These are phyloP conservation scores for Fusarium camptoceras DNA, from an alignment of 2,329 filamentous ascomycete genomes.

Conservation along the genomic window DNA sequence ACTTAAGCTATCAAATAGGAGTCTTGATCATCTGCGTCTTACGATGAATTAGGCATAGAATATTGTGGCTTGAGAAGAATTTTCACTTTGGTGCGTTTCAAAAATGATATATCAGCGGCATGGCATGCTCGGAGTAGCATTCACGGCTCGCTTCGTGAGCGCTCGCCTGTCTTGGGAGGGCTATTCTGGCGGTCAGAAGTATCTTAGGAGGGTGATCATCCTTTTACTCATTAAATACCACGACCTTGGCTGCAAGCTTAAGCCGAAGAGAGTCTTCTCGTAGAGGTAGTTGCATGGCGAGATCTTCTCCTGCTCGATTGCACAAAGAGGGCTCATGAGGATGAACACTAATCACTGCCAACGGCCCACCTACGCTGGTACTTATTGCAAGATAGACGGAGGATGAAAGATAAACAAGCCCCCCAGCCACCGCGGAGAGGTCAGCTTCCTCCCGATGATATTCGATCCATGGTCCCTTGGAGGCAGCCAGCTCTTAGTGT, in stretches of 20 bases:
- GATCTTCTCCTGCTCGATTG: neutral
- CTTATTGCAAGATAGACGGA: neutral
- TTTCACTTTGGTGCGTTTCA: neutral
- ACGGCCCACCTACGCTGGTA: neutral
- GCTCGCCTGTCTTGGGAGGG: neutral
- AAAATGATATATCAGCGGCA: neutral
- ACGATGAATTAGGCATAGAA: neutral
- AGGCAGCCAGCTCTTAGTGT: neutral
- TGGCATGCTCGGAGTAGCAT: neutral
- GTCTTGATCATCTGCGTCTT: neutral
- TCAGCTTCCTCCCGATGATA: neutral
- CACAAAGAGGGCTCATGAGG: neutral
- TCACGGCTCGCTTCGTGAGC: neutral
- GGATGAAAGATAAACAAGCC: neutral
- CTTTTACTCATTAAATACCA: neutral
- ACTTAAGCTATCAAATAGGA: neutral
- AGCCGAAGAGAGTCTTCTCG: neutral
- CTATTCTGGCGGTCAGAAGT: neutral
- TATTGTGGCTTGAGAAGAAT: neutral
- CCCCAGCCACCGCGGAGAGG: neutral
- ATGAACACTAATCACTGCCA: neutral
- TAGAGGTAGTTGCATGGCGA: neutral
- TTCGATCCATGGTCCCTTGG: neutral
- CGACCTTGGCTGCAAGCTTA: neutral
- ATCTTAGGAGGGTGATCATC: neutral